Evolutionary conservation across 129 eudicot genomes (phyloP).

Genomic region (Erigeron canadensis): DNA sequence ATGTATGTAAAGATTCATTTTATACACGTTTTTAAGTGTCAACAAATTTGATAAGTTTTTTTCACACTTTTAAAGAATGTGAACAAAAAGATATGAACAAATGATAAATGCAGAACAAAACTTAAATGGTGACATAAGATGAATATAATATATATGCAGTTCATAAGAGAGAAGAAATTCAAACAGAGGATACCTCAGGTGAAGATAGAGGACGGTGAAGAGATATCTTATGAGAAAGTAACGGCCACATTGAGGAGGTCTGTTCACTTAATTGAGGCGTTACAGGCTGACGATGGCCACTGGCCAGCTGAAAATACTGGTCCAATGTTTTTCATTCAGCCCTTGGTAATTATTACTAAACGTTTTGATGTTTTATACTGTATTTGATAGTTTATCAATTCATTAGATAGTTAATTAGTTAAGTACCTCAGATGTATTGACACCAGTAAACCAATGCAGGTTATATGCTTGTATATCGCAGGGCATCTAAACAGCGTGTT

Average conservation of each 20-base stretch:
- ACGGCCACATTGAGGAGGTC: constrained; percentile 49
- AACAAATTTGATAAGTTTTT: neutral
- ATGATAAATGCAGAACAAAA: too few relatives aligned
- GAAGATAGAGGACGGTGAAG: constrained; percentile 63
- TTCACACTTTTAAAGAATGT: too few relatives aligned
- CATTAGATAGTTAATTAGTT: too few relatives aligned
- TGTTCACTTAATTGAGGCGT: constrained; percentile 46
- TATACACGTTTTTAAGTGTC: too few relatives aligned
- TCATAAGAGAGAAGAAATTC: constrained; percentile 56
- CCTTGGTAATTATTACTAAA: constrained; percentile 59
- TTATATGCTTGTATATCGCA: constrained; percentile 52
- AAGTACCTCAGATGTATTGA: neutral
- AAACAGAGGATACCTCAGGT: constrained; percentile 53
- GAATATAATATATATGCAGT: constrained; percentile 41
- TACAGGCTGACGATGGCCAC: constrained; percentile 71
- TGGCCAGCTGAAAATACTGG: constrained; percentile 91
- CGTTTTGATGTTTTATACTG: neutral
- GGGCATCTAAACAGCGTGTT: constrained; percentile 56
- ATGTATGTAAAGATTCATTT: too few relatives aligned
- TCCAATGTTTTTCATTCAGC: constrained; percentile 61
- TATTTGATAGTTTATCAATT: too few relatives aligned
- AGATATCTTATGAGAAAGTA: constrained; percentile 49
- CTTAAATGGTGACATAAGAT: too few relatives aligned
- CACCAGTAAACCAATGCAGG: neutral
- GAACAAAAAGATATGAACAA: too few relatives aligned